phyloP scores from a whole-genome alignment of 305 asterid genomes.

The Caryopteris hybrid region DNA sequence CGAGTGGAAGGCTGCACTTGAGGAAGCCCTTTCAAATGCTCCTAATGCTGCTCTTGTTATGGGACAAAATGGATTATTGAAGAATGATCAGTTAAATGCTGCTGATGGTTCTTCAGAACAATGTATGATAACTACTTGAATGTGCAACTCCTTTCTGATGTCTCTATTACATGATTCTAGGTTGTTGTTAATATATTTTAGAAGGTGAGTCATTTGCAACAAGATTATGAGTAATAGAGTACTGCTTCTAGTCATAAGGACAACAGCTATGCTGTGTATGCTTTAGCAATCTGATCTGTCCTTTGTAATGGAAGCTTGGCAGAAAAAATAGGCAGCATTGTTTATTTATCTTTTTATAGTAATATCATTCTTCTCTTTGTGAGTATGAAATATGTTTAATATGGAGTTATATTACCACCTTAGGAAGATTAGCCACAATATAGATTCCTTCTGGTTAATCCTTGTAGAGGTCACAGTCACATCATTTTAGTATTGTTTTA shows the following conservation, averaged over 20 bases:
- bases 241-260: not conserved
- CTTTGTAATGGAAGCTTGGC: not conserved
- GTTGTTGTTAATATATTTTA: not conserved
- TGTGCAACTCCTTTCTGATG: conserved; percentile 14
- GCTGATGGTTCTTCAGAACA: conserved; percentile 66
- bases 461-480: not conserved
- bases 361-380: not conserved
- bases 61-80: conserved; percentile 79
- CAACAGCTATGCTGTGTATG: not conserved
- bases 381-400: not conserved
- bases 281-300: conserved; percentile 1
- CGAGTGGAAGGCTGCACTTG: conserved; percentile 97
- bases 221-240: not conserved
- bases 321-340: not conserved
- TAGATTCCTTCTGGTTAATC: not conserved
- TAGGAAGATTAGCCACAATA: not conserved
- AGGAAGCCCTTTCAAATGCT: conserved; percentile 91
- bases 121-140: conserved; percentile 34
- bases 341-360: not conserved
- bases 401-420: not conserved
- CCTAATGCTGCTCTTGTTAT: conserved; percentile 70
- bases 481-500: not conserved
- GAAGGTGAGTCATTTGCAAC: not conserved
- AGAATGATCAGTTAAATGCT: conserved; percentile 65
- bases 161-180: not conserved